Evolutionary conservation across 768 basidiomycete species (phyloP).

Genomic region (Daedalea quercina): DNA sequence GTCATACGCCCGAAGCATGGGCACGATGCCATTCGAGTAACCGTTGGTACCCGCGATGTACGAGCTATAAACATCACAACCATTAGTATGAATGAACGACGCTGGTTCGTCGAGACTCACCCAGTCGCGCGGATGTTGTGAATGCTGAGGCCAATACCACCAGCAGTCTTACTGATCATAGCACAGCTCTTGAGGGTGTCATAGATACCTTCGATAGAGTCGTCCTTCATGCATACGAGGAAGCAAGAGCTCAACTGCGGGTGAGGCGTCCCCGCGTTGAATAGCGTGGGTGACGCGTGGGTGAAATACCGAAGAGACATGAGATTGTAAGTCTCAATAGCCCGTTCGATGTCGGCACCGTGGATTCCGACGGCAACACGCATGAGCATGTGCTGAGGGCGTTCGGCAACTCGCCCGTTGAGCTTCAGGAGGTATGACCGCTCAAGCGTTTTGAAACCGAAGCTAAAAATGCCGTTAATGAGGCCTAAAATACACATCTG

Average conservation of each 20-base stretch:
- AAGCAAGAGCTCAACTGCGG: slow-evolving; percentile 97
- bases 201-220: slow-evolving; percentile 98
- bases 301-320: slow-evolving; percentile 99
- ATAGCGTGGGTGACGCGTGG: slow-evolving; percentile 94
- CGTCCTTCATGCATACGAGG: slow-evolving; percentile 97
- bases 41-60: slow-evolving; percentile 99
- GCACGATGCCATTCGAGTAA: slow-evolving; percentile 97
- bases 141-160: slow-evolving; percentile 94
- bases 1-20: slow-evolving; percentile 97
- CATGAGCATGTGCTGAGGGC: slow-evolving; percentile 99
- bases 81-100: background rate
- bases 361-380: slow-evolving; percentile 98
- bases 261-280: slow-evolving; percentile 95
- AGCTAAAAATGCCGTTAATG: slow-evolving; percentile 37
- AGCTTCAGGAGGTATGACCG: slow-evolving; percentile 94
- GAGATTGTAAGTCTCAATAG: slow-evolving; percentile 87
- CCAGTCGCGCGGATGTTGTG: slow-evolving; percentile 96
- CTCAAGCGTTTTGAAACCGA: slow-evolving; percentile 99
- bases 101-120: slow-evolving; percentile 32
- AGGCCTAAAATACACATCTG: background rate
- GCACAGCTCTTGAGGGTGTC: slow-evolving; percentile 98
- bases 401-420: slow-evolving; percentile 91
- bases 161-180: slow-evolving; percentile 99
- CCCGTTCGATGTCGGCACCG: slow-evolving; percentile 81
- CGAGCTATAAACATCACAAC: slow-evolving; percentile 45